A percentile compares a stretch with the other conserved stretches of the same genome.
Conservation (phyloP, 768 basidiomycete species). For the Lentinula boryana region DNA sequence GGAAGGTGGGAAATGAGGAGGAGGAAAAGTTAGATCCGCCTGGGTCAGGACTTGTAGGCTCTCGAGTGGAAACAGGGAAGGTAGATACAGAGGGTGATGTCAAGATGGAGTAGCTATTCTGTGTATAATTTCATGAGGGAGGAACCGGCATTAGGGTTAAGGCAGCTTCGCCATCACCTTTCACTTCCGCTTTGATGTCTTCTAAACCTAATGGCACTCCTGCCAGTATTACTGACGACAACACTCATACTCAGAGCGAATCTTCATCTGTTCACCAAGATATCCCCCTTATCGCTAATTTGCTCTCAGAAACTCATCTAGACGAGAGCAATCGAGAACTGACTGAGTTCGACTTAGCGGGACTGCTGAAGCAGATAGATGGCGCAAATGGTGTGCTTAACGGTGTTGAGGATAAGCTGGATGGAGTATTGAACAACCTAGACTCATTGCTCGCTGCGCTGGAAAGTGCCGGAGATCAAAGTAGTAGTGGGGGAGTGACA, state of each 20-base stretch:
- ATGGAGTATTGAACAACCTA: background rate
- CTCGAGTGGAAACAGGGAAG: background rate
- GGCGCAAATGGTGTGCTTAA: background rate
- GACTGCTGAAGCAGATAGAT: slow-evolving; percentile 3
- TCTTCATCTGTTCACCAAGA: background rate
- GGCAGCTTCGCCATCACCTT: no score
- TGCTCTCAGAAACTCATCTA: background rate
- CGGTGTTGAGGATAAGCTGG: slow-evolving; percentile 6
- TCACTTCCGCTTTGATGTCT: background rate
- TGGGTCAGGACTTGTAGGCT: background rate
- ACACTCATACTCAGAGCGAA: background rate
- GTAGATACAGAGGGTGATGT: background rate
- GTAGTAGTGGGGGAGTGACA: background rate
- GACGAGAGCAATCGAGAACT: background rate
- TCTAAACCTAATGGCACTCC: background rate
- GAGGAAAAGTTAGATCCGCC: background rate
- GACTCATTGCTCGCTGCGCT: slow-evolving; percentile 2
- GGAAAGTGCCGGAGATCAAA: background rate
- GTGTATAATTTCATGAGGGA: no score
- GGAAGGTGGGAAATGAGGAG: background rate
- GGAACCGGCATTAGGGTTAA: no score
- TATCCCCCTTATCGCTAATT: background rate
- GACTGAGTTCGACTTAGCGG: background rate
- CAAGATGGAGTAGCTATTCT: background rate
- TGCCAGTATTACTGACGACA: background rate